Evolutionary conservation across 2,329 filamentous ascomycete species (phyloP).

Genomic region (Microcyclospora tardicrescens): DNA sequence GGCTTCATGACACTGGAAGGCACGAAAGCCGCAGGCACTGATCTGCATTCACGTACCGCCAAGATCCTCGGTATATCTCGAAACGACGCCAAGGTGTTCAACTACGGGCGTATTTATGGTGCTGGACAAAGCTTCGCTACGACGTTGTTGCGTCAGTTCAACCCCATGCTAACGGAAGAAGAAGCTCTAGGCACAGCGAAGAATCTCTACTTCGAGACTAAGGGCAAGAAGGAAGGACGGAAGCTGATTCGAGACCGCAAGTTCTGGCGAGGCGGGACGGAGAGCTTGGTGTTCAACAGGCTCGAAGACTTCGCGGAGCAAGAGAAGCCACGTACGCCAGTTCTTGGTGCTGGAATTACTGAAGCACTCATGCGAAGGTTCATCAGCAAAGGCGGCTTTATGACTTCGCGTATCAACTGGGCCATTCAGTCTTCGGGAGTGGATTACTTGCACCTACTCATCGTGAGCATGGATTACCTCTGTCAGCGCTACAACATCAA

Average conservation of each 20-base stretch:
- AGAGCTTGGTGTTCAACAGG: conserved; percentile 96
- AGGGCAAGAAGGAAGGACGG: conserved; percentile 71
- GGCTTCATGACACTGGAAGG: conserved; percentile 99
- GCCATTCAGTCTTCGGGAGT: conserved; percentile 96
- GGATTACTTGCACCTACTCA: conserved; percentile 88
- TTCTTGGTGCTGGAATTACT: conserved; percentile 88
- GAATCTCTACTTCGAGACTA: conserved; percentile 76
- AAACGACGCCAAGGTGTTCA: conserved; percentile 95
- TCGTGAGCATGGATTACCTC: conserved; percentile 90
- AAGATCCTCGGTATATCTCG: conserved; percentile 83
- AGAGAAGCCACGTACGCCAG: conserved; percentile 76
- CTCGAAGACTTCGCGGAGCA: conserved; percentile 97
- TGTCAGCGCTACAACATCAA: conserved; percentile 71
- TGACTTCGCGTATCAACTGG: conserved; percentile 97
- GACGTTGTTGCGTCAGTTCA: conserved; percentile 84
- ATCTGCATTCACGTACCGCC: conserved; percentile 88
- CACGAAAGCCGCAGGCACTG: conserved; percentile 84
- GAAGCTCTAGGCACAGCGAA: conserved; percentile 65
- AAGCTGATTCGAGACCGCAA: conserved; percentile 57
- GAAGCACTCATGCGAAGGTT: conserved; percentile 84
- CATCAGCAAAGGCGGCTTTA: conserved; percentile 78
- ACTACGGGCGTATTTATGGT: conserved; percentile 98
- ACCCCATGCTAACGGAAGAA: conserved; percentile 65
- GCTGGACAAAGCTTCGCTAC: conserved; percentile 88
- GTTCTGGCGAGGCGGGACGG: conserved; percentile 94